Evolutionary conservation across 345 rosid genomes (phyloP), one percentile per base, ranked within the genome.

Genomic region (Melastoma malabathricum): DNA sequence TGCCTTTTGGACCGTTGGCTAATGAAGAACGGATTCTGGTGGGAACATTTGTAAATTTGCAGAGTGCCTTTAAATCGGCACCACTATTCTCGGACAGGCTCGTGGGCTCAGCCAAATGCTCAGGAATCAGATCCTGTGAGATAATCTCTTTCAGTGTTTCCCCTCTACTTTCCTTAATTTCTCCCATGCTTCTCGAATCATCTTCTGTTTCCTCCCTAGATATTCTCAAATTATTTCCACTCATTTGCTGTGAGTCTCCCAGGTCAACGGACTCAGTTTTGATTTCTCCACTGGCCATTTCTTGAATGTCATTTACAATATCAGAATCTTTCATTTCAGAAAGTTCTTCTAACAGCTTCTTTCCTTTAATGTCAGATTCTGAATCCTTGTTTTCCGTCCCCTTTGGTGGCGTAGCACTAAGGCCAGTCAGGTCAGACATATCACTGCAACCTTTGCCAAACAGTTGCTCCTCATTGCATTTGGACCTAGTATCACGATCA

Each of bases 11-110:
- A 64, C 70, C 78, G 22, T 29, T 50, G 52, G 75, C 65, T 69
- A 85, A 63, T 50, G 95, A 75, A 53, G 98, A 82, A 44, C 97
- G 95, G 3, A 67, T 83, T 73, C 68, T 92, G 13, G 94, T 92
- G 46, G 95, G 93, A 54, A 92, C 74, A 64, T 92, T 92, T 54
- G 72, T 73, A 52, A 92, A 81, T 56, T 78, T 92, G 68, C 98
- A 79, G 27, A 81, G 66, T 19, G 75, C 57, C 18, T 78, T 74
- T 64, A 92, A 76, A 75, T 75, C 86, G 68, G 73, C 46, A 49
- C 51, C 65, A 54, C 59, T 69, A 62, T 77, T 73, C 59, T 66
- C 58, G 3, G 58, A 70, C 46, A 68, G 23, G 50, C 75, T 74
- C 51, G 52, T 71, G 51, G 60, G 76, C 31, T 43, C 53, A 25